phyloP scores from a whole-genome alignment of 768 basidiomycete genomes.

The Mycena albidolilacea region DNA sequence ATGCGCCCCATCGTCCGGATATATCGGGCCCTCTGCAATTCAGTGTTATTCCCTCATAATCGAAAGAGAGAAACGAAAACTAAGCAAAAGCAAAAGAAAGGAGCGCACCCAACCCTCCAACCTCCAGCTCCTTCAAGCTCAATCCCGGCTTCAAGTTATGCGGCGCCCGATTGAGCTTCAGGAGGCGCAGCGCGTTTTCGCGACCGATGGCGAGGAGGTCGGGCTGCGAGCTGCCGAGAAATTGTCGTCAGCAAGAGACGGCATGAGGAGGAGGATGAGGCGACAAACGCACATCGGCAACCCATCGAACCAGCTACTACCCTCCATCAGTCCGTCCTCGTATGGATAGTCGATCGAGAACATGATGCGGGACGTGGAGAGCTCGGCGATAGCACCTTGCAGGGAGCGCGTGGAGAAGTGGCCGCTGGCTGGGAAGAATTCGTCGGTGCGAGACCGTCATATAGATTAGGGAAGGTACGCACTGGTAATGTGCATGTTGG shows the following conservation, averaged over 20 bases:
- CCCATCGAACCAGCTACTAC: slow-evolving; percentile 39
- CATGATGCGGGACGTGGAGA: slow-evolving; percentile 35
- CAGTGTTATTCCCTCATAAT: background rate
- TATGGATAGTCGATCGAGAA: slow-evolving; percentile 42
- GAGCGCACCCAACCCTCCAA: slow-evolving; percentile 34
- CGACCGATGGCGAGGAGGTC: slow-evolving; percentile 40
- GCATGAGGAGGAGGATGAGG: background rate
- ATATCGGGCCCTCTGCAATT: slow-evolving; percentile 31
- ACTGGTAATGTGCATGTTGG: slow-evolving; percentile 43
- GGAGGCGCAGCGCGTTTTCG: slow-evolving; percentile 36
- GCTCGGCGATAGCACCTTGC: slow-evolving; percentile 36
- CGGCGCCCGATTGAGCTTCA: slow-evolving; percentile 38
- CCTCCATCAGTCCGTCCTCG: slow-evolving; percentile 40
- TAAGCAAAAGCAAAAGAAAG: background rate
- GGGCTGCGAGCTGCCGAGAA: slow-evolving; percentile 28
- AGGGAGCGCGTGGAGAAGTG: slow-evolving; percentile 38
- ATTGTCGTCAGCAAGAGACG: background rate
- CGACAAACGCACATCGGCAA: slow-evolving; percentile 31
- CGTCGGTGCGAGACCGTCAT: background rate
- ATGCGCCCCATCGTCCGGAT: slow-evolving; percentile 32
- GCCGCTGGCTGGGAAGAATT: slow-evolving; percentile 29
- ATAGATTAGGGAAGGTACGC: background rate
- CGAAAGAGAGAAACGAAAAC: background rate
- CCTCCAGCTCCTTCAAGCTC: slow-evolving; percentile 31
- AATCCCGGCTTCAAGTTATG: slow-evolving; percentile 32